Evolutionary conservation across 345 rosid species (phyloP).

Genomic region (Syzygium aqueum): DNA sequence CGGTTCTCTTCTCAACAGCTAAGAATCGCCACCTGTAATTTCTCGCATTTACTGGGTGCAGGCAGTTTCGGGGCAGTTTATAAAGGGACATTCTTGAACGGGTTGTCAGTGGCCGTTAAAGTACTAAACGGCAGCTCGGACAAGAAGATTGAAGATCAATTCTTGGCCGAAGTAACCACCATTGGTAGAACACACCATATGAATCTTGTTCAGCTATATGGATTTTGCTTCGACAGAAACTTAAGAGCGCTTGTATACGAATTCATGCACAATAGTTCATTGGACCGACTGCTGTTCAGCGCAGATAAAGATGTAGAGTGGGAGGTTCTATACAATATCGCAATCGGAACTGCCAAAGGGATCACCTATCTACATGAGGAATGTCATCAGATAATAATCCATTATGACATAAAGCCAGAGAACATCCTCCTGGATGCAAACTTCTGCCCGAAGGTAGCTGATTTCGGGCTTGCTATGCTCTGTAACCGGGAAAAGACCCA

Average conservation of each 20-base stretch:
- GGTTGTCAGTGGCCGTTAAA: constrained; percentile 1
- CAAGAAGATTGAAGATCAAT: constrained; percentile 1
- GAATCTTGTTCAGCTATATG: constrained; percentile 4
- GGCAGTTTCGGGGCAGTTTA: constrained; percentile 11
- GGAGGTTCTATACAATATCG: background rate
- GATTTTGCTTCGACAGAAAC: constrained; percentile 3
- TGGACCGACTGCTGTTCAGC: background rate
- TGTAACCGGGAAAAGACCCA: background rate
- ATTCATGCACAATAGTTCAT: constrained; percentile 3
- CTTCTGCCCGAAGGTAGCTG: background rate
- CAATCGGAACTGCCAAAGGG: constrained; percentile 1
- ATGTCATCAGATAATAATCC: constrained; percentile 1
- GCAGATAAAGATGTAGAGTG: background rate
- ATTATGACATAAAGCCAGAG: constrained; percentile 4
- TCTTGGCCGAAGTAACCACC: constrained; percentile 11
- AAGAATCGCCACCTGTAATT: background rate
- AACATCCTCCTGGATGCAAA: constrained; percentile 5
- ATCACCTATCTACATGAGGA: constrained; percentile 3
- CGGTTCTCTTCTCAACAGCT: constrained; percentile 3
- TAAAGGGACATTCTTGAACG: constrained; percentile 4
- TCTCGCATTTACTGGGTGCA: background rate
- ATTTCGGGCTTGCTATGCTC: constrained; percentile 9
- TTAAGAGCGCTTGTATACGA: background rate
- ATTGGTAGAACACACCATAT: constrained; percentile 5
- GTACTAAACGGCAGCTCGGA: background rate